These are phyloP conservation scores for Xylariaceae sp. DNA, from an alignment of 2,329 filamentous ascomycete species.

Conservation along the genomic window DNA sequence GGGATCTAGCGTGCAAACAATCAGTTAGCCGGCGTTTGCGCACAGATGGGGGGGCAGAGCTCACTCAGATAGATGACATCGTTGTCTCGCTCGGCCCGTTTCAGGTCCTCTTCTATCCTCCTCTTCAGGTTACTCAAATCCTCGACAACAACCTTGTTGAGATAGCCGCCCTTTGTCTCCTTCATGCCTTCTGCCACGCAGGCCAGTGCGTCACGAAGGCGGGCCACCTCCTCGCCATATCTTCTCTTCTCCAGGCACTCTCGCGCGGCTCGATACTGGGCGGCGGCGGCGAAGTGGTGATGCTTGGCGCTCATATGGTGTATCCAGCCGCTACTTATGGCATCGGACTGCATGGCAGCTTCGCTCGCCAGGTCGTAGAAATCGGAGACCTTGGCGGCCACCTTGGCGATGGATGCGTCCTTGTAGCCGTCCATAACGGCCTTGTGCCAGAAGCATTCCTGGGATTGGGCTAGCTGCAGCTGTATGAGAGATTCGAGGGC, in stretches of 20 bases:
- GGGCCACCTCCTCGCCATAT: constrained; percentile 92
- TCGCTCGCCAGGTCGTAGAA: constrained; percentile 83
- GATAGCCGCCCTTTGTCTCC: constrained; percentile 67
- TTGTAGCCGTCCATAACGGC: constrained; percentile 92
- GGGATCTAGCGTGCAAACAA: constrained; percentile 48
- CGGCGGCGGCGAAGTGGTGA: constrained; percentile 92
- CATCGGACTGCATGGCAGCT: constrained; percentile 80
- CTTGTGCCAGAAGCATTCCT: constrained; percentile 98
- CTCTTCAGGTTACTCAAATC: constrained; percentile 82
- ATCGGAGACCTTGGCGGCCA: constrained; percentile 86
- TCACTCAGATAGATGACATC: constrained; percentile 86
- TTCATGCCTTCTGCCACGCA: constrained; percentile 85
- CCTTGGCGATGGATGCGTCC: constrained; percentile 84
- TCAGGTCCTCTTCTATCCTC: constrained; percentile 80
- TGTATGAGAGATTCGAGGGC: constrained; percentile 81
- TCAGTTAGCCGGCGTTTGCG: background rate
- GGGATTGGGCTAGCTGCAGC: constrained; percentile 84
- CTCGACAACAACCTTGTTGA: constrained; percentile 75
- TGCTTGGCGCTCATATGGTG: constrained; percentile 97
- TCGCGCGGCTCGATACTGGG: constrained; percentile 85
- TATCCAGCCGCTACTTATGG: constrained; percentile 92
- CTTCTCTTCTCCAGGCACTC: constrained; percentile 90
- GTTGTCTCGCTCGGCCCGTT: constrained; percentile 92
- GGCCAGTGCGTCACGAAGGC: constrained; percentile 73
- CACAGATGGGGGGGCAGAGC: constrained; percentile 24